Percentiles rank a stretch among this genome's conserved stretches.
Evolutionary conservation across 2,329 filamentous ascomycete genomes (phyloP).

Genomic region (Corynespora cassiicola): DNA sequence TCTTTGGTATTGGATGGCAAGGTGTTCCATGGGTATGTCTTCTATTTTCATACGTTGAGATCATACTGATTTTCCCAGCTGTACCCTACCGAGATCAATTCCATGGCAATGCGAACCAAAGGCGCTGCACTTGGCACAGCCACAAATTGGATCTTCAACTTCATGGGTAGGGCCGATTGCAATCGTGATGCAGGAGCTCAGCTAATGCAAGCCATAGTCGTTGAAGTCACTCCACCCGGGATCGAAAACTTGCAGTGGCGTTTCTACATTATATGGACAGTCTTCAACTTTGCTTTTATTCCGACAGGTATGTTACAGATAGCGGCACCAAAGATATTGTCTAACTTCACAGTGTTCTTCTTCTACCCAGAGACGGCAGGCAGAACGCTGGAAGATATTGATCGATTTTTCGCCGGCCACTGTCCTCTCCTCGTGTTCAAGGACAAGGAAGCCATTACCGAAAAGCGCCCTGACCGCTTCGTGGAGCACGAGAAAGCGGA

Average conservation of each 20-base stretch:
- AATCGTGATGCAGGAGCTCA: background rate
- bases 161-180: slow-evolving; percentile 28
- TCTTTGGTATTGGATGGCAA: slow-evolving; percentile 59
- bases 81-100: slow-evolving; percentile 59
- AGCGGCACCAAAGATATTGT: background rate
- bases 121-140: slow-evolving; percentile 58
- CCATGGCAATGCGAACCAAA: slow-evolving; percentile 56
- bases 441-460: slow-evolving; percentile 55
- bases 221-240: slow-evolving; percentile 51
- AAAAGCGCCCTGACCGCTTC: slow-evolving; percentile 54
- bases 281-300: slow-evolving; percentile 56
- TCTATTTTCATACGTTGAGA: background rate
- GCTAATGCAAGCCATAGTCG: slow-evolving; percentile 14
- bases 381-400: slow-evolving; percentile 38
- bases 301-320: slow-evolving; percentile 35
- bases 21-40: slow-evolving; percentile 50
- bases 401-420: slow-evolving; percentile 31
- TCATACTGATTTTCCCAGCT: slow-evolving; percentile 34
- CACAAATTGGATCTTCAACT: slow-evolving; percentile 60
- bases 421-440: slow-evolving; percentile 51
- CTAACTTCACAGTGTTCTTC: slow-evolving; percentile 29
- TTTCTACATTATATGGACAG: slow-evolving; percentile 55
- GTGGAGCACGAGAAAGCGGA: slow-evolving; percentile 50
- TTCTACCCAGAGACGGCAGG: slow-evolving; percentile 38
- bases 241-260: slow-evolving; percentile 49